Evolutionary conservation across 2,329 filamentous ascomycete species (phyloP).

Genomic region (Arthrobotrys sphaeroides): DNA sequence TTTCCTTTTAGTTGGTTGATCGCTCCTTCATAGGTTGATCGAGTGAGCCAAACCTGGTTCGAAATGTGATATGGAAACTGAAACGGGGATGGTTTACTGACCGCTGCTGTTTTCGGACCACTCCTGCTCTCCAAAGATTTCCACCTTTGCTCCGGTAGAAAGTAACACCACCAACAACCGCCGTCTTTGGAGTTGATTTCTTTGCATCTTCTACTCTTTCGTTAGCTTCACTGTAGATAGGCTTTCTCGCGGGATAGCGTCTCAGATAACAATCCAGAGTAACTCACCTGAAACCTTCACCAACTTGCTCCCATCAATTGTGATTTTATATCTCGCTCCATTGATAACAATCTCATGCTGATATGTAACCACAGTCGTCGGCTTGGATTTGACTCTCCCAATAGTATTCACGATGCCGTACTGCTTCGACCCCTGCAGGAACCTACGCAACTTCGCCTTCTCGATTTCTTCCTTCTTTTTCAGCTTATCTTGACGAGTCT

Average conservation of each 20-base stretch:
- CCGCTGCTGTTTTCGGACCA: slow-evolving; percentile 76
- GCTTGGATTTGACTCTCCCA: slow-evolving; percentile 55
- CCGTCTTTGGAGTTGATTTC: slow-evolving; percentile 77
- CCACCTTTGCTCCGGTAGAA: slow-evolving; percentile 88
- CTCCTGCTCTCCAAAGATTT: slow-evolving; percentile 80
- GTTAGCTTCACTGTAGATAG: slow-evolving; percentile 37
- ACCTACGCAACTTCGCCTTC: slow-evolving; percentile 68
- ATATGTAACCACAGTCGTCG: slow-evolving; percentile 60
- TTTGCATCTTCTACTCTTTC: slow-evolving; percentile 63
- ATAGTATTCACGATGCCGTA: slow-evolving; percentile 55
- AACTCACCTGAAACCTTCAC: slow-evolving; percentile 75
- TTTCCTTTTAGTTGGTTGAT: slow-evolving; percentile 67
- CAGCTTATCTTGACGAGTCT: slow-evolving; percentile 71
- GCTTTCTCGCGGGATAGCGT: slow-evolving; percentile 1
- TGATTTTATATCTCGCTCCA: slow-evolving; percentile 77
- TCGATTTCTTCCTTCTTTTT: slow-evolving; percentile 68
- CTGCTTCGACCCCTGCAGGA: slow-evolving; percentile 61
- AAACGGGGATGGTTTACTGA: slow-evolving; percentile 39
- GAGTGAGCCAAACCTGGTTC: slow-evolving; percentile 39
- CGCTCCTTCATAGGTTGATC: slow-evolving; percentile 52
- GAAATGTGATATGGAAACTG: slow-evolving; percentile 41
- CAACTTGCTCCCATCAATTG: slow-evolving; percentile 83
- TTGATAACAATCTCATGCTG: slow-evolving; percentile 74
- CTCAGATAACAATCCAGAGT: not conserved
- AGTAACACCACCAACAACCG: slow-evolving; percentile 77